phyloP scores from a whole-genome alignment of 73 alveolate species.

The Uronychia binucleata region DNA sequence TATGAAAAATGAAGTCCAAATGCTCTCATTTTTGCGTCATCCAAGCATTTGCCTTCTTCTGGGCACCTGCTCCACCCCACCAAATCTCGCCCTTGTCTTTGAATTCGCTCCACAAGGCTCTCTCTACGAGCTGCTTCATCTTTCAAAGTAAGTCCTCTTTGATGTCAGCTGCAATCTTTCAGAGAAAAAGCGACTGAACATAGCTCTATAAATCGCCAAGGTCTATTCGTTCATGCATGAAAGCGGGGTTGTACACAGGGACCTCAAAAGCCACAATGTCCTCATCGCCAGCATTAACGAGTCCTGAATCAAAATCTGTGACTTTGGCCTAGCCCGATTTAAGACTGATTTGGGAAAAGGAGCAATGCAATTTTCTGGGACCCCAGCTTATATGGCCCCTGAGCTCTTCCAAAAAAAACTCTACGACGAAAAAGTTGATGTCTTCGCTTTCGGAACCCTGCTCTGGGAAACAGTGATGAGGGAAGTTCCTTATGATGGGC shows the following conservation, averaged over 20 bases:
- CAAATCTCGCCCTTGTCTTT: conserved; percentile 84
- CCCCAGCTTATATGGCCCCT: conserved; percentile 99
- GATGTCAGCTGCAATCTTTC: conserved; percentile 31
- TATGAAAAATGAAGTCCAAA: conserved; percentile 90
- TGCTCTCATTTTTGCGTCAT: conserved; percentile 91
- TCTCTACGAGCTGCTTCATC: conserved; percentile 83
- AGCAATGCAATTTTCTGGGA: conserved; percentile 92
- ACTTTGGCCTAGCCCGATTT: conserved; percentile 94
- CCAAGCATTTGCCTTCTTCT: conserved; percentile 90
- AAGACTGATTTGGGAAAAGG: conserved; percentile 92
- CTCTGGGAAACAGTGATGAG: conserved; percentile 94
- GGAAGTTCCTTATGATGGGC: conserved; percentile 94
- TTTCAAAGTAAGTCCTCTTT: conserved; percentile 58
- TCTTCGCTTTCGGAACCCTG: conserved; percentile 95
- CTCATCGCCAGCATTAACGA: conserved; percentile 72
- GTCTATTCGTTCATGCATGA: conserved; percentile 87
- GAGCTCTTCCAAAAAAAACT: conserved; percentile 88
- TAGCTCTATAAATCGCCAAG: conserved; percentile 77
- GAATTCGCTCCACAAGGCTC: conserved; percentile 86
- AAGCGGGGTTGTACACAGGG: conserved; percentile 96
- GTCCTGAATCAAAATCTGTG: conserved; percentile 87
- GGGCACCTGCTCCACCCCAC: conserved; percentile 90
- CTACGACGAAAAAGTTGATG: conserved; percentile 94
- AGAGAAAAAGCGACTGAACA: conserved; percentile 64
- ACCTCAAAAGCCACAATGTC: conserved; percentile 90